Evolutionary conservation across 179 eudicot species (phyloP).

Genomic region (Nepenthes alata): DNA sequence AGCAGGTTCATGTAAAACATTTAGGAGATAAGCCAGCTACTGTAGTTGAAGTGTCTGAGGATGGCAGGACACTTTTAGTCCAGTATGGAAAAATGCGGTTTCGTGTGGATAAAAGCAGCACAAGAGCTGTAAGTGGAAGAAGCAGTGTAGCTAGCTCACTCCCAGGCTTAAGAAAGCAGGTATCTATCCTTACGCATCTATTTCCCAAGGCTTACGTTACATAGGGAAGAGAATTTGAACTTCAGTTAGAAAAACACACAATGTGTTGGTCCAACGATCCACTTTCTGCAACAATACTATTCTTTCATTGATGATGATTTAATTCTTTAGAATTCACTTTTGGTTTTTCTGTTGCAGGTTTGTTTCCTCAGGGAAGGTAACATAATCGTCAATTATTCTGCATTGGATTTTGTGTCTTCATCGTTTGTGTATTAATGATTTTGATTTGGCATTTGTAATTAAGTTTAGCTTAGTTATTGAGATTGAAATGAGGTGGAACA

Average conservation of each 20-base stretch:
- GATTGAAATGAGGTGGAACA: too few relatives aligned
- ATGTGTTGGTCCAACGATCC: too few relatives aligned
- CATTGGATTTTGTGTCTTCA: not conserved
- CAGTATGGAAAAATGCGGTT: constrained; percentile 72
- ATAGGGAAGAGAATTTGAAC: too few relatives aligned
- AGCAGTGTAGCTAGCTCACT: constrained; percentile 17
- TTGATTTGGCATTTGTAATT: not conserved
- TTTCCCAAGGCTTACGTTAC: too few relatives aligned
- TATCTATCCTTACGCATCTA: constrained; percentile 5
- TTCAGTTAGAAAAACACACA: too few relatives aligned
- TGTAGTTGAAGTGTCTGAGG: constrained; percentile 59
- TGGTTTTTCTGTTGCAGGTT: too few relatives aligned
- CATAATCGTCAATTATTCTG: too few relatives aligned
- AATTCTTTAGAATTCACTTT: too few relatives aligned
- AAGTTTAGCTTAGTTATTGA: too few relatives aligned
- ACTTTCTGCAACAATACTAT: too few relatives aligned
- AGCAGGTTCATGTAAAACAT: constrained; percentile 58
- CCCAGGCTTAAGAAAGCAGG: constrained; percentile 38
- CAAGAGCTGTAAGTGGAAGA: constrained; percentile 25
- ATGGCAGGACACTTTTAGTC: constrained; percentile 57
- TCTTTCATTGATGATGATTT: too few relatives aligned
- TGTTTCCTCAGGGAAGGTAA: too few relatives aligned
- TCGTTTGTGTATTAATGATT: not conserved
- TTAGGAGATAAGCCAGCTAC: constrained; percentile 73
- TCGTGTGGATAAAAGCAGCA: constrained; percentile 48